phyloP scores from a whole-genome alignment of 331 rosid genomes.

The Stylosanthes scabra region DNA sequence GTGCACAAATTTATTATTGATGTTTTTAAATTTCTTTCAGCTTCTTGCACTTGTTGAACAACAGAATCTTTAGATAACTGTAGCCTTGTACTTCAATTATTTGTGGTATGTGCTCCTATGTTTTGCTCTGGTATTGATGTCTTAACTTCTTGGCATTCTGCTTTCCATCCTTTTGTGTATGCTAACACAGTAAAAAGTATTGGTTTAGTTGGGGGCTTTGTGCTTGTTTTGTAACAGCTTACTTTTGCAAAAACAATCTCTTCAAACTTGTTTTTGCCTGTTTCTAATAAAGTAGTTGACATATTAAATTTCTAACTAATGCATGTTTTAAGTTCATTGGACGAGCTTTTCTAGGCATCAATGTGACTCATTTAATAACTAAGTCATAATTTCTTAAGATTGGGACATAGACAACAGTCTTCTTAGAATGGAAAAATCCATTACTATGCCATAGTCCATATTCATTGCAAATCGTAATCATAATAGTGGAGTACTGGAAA shows the following conservation, averaged over 20 bases:
- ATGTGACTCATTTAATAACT: constrained; percentile 11
- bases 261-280: neutral
- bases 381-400: constrained; percentile 1
- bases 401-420: neutral
- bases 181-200: constrained; percentile 1
- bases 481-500: neutral
- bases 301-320: neutral
- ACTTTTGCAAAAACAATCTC: neutral
- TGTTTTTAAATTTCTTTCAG: constrained; percentile 4
- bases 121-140: neutral
- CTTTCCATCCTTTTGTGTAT: constrained; percentile 2
- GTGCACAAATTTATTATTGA: constrained; percentile 46
- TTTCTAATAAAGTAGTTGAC: constrained; percentile 2
- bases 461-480: neutral
- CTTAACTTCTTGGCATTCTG: neutral
- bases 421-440: neutral
- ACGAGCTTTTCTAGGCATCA: neutral
- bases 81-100: neutral
- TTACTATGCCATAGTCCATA: neutral
- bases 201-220: neutral
- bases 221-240: neutral
- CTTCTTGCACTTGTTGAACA: neutral
- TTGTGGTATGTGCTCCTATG: neutral
- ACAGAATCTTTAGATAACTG: neutral
- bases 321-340: constrained; percentile 22